phyloP scores from a whole-genome alignment of 1,284 basidiomycete species.

The Xanthoconium separans region DNA sequence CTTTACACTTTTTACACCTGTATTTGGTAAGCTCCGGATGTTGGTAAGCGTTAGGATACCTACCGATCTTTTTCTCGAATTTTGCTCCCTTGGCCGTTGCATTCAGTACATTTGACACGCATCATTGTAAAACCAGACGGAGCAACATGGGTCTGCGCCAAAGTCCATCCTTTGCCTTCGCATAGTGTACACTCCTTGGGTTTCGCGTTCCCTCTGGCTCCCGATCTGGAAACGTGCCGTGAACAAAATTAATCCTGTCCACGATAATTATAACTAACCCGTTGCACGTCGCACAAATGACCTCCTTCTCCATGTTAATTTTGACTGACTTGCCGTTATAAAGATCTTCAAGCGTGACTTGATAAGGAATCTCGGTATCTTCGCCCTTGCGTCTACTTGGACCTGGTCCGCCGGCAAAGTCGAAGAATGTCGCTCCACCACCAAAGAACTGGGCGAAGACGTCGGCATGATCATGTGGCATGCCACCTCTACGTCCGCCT shows the following conservation, averaged over 20 bases:
- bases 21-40: slow-evolving; percentile 4
- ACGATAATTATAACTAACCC: slow-evolving; percentile 53
- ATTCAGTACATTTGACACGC: slow-evolving; percentile 69
- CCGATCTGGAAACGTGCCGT: slow-evolving; percentile 53
- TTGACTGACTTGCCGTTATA: slow-evolving; percentile 91
- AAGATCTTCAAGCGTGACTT: slow-evolving; percentile 89
- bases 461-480: slow-evolving; percentile 68
- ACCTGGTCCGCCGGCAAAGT: slow-evolving; percentile 46
- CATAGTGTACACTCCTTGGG: slow-evolving; percentile 82
- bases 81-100: slow-evolving; percentile 78
- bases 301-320: slow-evolving; percentile 87
- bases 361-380: slow-evolving; percentile 78
- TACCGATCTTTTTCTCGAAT: slow-evolving; percentile 88
- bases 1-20: slow-evolving; percentile 97
- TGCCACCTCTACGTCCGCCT: slow-evolving; percentile 44
- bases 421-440: slow-evolving; percentile 54
- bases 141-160: slow-evolving; percentile 58
- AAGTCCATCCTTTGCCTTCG: slow-evolving; percentile 79
- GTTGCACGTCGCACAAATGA: slow-evolving; percentile 77
- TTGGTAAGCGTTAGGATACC: slow-evolving; percentile 17
- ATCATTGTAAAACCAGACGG: slow-evolving; percentile 51
- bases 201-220: slow-evolving; percentile 78
- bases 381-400: slow-evolving; percentile 55
- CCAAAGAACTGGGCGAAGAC: slow-evolving; percentile 81
- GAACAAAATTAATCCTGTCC: slow-evolving; percentile 2